Evolutionary conservation across 1,139 yeast genomes (phyloP), one percentile per base, ranked within the genome.

Genomic region (Candida sp.): DNA sequence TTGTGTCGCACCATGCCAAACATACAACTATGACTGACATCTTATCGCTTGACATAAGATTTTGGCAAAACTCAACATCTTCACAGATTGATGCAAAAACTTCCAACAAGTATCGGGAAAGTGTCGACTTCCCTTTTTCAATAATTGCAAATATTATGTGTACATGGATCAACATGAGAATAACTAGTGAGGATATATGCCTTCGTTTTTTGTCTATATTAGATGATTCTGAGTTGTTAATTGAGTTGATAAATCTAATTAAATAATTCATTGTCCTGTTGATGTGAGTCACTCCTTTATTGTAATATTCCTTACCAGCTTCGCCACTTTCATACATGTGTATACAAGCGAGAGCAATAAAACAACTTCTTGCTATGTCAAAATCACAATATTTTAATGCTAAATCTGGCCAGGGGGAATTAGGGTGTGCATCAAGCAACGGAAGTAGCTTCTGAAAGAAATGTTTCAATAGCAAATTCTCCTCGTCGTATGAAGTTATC

Each of bases 381-480:
- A 75, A 72, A 51, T 78, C 80, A 49, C 82, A 78, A 51, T 78
- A 77, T 42, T 73, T 70, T 46, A 78, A 59, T 27, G 81, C 80
- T 41, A 78, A 56, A 45, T 77, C 78, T 0, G 83, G 83, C 82
- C 82, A 77, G 2, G 82, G 82, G 0, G 80, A 66, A 39, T 74
- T 73, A 0, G 82, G 82, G 53, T 77, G 82, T 0, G 81, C 80
- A 57, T 78, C 83, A 21, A 78, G 53, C 33, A 78, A 53, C 1
- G 79, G 81, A 3, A 78, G 55, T 27, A 78, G 61, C 48, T 75
- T 73, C 49, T 75, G 72, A 56, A 78, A 78, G 51, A 77, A 78
- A 54, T 78, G 82, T 44, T 70, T 73, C 45, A 78, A 53, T 67
- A 77, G 73, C 63, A 66, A 68, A 45, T 56, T 75, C 48, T 78